Conservation (phyloP, 176 grass and related monocot species). For the Cocos nucifera region DNA sequence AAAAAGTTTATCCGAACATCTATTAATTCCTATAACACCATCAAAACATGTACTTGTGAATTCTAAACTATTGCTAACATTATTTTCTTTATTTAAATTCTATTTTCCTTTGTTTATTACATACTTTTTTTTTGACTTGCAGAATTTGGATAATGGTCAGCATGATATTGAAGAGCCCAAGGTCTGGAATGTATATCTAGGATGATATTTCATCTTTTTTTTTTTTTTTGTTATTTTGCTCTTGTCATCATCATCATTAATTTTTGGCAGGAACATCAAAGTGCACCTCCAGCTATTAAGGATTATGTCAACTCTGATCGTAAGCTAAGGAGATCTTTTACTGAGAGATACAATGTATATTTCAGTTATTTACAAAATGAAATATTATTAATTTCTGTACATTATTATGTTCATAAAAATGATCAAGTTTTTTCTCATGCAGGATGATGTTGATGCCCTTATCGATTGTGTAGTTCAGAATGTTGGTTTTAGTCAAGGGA, state of each 20-base stretch:
- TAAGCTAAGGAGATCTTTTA: slow-evolving; percentile 55
- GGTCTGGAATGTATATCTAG: slow-evolving; percentile 38
- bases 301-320: slow-evolving; percentile 39
- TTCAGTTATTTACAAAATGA: neutral
- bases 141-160: slow-evolving; percentile 53
- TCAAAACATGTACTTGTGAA: slow-evolving; percentile 48
- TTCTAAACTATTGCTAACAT: too few species aligned
- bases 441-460: slow-evolving; percentile 82
- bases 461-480: slow-evolving; percentile 64
- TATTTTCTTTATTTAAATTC: too few species aligned
- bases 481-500: slow-evolving; percentile 73
- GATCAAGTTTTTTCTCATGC: slow-evolving; percentile 21
- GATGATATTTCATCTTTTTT: slow-evolving; percentile 22
- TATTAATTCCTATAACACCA: slow-evolving; percentile 37
- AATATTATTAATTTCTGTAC: neutral
- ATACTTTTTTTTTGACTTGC: slow-evolving; percentile 21
- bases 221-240: slow-evolving; percentile 20
- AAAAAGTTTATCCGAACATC: slow-evolving; percentile 38
- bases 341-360: slow-evolving; percentile 69
- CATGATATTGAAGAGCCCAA: slow-evolving; percentile 35
- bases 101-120: slow-evolving; percentile 10
- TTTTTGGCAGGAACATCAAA: slow-evolving; percentile 63
- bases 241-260: slow-evolving; percentile 13
- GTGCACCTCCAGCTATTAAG: slow-evolving; percentile 48
- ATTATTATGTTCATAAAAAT: neutral